Evolutionary conservation across 306 rosid genomes (phyloP), one percentile per base, ranked within the genome.

Genomic region (Gynostemma pentaphyllum): DNA sequence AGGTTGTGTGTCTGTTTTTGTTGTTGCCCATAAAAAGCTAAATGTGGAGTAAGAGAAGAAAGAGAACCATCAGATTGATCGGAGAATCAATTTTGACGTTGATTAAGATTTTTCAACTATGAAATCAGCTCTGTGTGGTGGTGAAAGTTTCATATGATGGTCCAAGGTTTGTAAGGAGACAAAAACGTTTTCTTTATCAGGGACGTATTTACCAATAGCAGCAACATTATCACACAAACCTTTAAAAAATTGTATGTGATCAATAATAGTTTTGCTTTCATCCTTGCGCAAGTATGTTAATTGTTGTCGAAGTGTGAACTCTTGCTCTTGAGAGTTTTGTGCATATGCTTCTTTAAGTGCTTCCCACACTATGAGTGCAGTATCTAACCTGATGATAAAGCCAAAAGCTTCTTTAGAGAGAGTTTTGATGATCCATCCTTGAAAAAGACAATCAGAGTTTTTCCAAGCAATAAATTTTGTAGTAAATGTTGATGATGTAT

Each of bases 81-180:
- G 1, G 42, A 22, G 30, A 68, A 53, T 53, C 52, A 68, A 27
- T 21, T 68, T 0, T 30, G 27, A 0, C 55, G 0, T 4, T 68
- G 55, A 14, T 53, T 53, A 39, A 22, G 52, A 4, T 22, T 54
- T 26, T 68, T 51, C 9, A 68, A 54, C 42, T 40, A 19, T 15
- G 72, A 68, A 12, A 54, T 29, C 0, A 54, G 30, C 4, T 68
- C 19, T 22, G 54, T 13, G 50, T 53, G 47, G 4, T 45, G 70
- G n/a, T 66, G 30, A 0, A 66, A 12, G 64, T 28, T 55, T 68
- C 64, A 68, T 68, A 68, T 18, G 39, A 6, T 13, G 72, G 45
- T 4, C 72, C 72, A 24, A 68, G 42, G 28, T 65, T 68, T 7
- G 54, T 68, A 9, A 68, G 55, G 26, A 68, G 72, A 8, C 15